A percentile compares a stretch with the other conserved stretches of the same genome.
Evolutionary conservation across 495 filamentous ascomycete genomes (phyloP).

Genomic region (Tuber aestivum): DNA sequence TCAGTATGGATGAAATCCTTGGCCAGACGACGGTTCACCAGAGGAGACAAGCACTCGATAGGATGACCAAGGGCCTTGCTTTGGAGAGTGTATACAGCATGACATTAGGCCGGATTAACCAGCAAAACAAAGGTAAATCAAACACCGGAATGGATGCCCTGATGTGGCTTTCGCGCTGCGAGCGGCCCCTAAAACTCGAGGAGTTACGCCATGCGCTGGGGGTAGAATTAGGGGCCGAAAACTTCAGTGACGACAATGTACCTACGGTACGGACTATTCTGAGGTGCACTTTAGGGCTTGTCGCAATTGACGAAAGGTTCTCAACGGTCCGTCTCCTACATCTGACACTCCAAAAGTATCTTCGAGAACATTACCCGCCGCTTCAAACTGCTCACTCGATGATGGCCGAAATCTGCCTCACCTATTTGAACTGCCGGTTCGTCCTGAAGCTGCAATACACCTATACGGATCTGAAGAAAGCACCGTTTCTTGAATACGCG

Average conservation of each 20-base stretch:
- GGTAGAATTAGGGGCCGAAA: background rate
- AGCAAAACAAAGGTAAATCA: background rate
- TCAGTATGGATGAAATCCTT: background rate
- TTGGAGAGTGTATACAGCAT: background rate
- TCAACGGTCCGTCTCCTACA: background rate
- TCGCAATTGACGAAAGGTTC: background rate
- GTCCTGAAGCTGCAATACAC: background rate
- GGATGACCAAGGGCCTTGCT: background rate
- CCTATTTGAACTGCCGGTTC: background rate
- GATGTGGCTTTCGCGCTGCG: background rate
- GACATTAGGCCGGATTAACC: background rate
- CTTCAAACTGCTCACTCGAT: background rate
- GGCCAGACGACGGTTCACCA: background rate
- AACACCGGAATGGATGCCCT: background rate
- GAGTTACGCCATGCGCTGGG: background rate
- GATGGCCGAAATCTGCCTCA: background rate
- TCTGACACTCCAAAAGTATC: background rate
- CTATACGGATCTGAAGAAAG: rapidly evolving
- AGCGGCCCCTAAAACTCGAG: background rate
- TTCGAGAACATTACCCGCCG: background rate
- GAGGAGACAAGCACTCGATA: background rate
- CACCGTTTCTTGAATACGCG: background rate
- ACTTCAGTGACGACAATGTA: background rate
- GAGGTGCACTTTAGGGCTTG: background rate
- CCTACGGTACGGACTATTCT: background rate